Evolutionary conservation across 345 rosid genomes (phyloP).

Genomic region (Eucalyptus camaldulensis): DNA sequence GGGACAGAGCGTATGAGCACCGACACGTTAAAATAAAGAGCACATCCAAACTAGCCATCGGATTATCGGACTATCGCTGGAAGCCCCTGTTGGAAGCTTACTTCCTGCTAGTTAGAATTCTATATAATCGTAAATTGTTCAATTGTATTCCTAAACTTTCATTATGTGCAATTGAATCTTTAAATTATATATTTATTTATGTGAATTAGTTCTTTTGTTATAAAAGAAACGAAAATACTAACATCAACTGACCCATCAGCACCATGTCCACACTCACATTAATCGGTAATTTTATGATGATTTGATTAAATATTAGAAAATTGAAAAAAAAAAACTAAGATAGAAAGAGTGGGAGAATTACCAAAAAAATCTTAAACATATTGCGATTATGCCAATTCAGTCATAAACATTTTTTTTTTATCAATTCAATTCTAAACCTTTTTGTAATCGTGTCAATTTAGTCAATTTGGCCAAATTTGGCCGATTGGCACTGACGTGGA

Average conservation of each 20-base stretch:
- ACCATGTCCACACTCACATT: not conserved
- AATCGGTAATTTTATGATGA: not conserved
- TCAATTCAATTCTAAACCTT: fast-evolving
- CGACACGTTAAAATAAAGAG: too few species aligned
- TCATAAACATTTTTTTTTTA: too few species aligned
- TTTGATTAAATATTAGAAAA: not conserved
- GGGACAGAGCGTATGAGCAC: not conserved
- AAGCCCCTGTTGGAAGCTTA: too few species aligned
- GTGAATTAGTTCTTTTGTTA: not conserved
- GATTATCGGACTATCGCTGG: fast-evolving
- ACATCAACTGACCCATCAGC: not conserved
- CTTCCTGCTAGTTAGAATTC: not conserved
- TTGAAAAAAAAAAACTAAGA: not conserved
- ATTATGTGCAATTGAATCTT: not conserved
- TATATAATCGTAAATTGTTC: not conserved
- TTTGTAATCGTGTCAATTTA: fast-evolving
- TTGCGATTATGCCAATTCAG: fast-evolving
- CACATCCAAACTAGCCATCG: fast-evolving
- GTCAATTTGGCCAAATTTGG: fast-evolving
- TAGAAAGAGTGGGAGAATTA: not conserved
- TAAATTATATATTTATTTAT: not conserved
- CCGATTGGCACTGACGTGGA: fast-evolving
- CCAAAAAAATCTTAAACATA: too few species aligned
- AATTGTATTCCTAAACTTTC: not conserved
- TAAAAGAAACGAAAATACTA: not conserved